Evolutionary conservation across 352 stramenopile species (phyloP).

Genomic region (Pythium volutum): DNA sequence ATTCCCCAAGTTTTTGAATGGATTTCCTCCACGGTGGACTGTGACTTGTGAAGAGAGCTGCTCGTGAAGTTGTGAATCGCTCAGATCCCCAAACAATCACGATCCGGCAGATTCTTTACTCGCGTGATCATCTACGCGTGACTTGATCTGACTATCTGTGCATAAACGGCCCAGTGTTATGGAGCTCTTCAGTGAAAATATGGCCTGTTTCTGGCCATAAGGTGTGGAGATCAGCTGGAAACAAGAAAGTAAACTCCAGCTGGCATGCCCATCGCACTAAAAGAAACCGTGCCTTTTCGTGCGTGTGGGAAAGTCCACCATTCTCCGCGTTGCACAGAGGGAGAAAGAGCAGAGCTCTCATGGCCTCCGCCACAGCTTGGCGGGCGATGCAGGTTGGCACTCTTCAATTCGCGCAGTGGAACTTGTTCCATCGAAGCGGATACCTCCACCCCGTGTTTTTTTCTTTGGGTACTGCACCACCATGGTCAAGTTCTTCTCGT

Average conservation of each 20-base stretch:
- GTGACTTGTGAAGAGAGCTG: no score
- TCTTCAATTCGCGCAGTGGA: conserved; percentile 9
- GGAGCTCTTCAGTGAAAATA: not conserved
- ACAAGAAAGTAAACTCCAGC: not conserved
- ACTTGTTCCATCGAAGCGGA: not conserved
- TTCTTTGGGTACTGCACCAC: not conserved
- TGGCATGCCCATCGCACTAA: not conserved
- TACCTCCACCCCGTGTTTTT: not conserved
- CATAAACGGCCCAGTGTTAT: not conserved
- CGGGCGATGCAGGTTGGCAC: not conserved
- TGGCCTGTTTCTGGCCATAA: not conserved
- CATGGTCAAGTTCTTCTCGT: conserved; percentile 17
- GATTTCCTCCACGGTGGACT: no score
- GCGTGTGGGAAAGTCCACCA: not conserved
- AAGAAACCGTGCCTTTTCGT: not conserved
- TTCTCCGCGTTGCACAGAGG: not conserved
- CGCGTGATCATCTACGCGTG: not conserved
- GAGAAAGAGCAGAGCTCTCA: no score
- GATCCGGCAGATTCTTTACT: no score
- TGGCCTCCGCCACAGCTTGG: not conserved
- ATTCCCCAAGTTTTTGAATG: no score
- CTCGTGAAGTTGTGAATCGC: no score
- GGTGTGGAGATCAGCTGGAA: not conserved
- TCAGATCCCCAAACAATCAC: no score
- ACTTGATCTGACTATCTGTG: not conserved